Evolutionary conservation across 225 moss, liverwort and hornwort genomes (phyloP), one percentile per base, ranked within the genome.

Genomic region (Sphagnum contortum): DNA sequence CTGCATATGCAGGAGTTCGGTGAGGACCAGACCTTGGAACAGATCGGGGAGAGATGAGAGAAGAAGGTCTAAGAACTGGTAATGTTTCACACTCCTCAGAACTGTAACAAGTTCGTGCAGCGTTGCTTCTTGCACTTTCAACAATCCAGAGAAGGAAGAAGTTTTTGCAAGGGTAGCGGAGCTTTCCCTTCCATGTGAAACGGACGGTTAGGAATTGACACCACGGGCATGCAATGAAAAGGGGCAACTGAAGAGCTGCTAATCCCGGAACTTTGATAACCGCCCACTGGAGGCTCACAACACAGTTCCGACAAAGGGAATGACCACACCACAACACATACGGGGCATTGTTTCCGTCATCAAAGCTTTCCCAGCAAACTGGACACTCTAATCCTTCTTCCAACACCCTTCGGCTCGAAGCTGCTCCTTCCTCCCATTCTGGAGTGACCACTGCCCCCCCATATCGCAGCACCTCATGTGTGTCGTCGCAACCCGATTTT

Each of bases 311-410:
- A 53, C 96, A 98, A 5, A 98, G 73, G 3, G 96, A 92, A 72
- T 98, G 96, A 6, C 96, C 96, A 48, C 96, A 98, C 96, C 96
- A 92, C 9, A 98, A 66, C 1, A 98, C 92, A 11, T 92, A 87
- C 2, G 96, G 96, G 44, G 92, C 82, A 52, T 86, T 87, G 1
- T 86, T 87, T 47, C 75, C 50, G 64, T 87, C 90, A 47, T 98
- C 85, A 71, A 98, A 98, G 64, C 83, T 83, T 68, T 88, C 88
- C 92, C 96, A 98, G 70, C 96, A 98, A 8, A 98, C 92, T 44
- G 96, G 96, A 65, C 96, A 98, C 78, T 92, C 96, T 12, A 96
- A 72, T 9, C 78, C 86, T 54, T 88, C 89, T 55, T 95, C 95
- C 64, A 29, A 73, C 61, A 60, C 79, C 82, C 87, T 84, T 68